Evolutionary conservation across 495 filamentous ascomycete genomes (phyloP).

Genomic region (Oidiodendron maius): DNA sequence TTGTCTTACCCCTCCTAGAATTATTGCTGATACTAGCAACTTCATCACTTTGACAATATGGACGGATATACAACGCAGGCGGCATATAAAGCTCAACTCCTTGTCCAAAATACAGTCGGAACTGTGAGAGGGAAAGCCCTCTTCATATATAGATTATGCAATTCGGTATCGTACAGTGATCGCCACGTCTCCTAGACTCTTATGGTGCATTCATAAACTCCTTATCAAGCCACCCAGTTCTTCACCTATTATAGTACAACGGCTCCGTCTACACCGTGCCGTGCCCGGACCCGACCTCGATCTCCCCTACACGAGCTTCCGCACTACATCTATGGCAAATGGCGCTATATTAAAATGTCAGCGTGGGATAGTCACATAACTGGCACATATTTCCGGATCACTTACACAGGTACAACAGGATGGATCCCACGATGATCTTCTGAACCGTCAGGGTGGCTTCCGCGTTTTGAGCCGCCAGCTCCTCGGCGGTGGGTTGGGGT

Average conservation of each 20-base stretch:
- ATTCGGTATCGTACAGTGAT: not conserved
- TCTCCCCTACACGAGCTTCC: constrained; percentile 63
- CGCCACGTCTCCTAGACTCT: not conserved
- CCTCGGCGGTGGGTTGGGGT: constrained; percentile 43
- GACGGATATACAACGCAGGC: too few species aligned
- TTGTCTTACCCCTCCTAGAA: too few species aligned
- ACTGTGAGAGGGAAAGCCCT: too few species aligned
- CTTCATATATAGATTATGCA: too few species aligned
- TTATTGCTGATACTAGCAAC: too few species aligned
- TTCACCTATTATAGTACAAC: not conserved
- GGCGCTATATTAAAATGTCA: constrained; percentile 49
- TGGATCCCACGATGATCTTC: constrained; percentile 52
- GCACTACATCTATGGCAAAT: constrained; percentile 73
- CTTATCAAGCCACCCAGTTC: not conserved
- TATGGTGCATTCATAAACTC: not conserved
- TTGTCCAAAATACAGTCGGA: too few species aligned
- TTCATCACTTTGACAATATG: too few species aligned
- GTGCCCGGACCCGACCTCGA: not conserved
- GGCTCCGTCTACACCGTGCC: not conserved
- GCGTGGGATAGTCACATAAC: not conserved
- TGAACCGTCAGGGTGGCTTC: constrained; percentile 65
- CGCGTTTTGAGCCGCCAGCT: constrained; percentile 58
- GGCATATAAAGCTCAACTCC: too few species aligned
- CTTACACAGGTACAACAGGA: constrained; percentile 82
- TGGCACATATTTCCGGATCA: constrained; percentile 2